Evolutionary conservation across 495 filamentous ascomycete species (phyloP).

Genomic region (Penicillium verhagenii): DNA sequence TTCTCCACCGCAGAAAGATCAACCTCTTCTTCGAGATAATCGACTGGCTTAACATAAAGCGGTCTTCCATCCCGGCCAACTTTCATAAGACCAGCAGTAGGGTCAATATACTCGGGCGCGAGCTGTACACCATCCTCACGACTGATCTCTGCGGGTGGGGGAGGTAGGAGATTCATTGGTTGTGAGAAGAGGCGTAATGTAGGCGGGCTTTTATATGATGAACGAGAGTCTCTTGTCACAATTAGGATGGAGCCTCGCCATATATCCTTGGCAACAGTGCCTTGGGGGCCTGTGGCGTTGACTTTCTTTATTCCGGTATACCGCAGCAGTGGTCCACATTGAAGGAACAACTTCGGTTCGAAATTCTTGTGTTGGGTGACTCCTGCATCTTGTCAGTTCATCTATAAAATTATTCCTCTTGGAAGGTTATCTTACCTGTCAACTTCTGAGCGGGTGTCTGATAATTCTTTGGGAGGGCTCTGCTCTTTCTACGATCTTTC

Average conservation of each 20-base stretch:
- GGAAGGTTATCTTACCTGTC: conserved; percentile 27
- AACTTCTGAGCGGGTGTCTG: conserved; percentile 39
- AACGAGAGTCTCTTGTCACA: conserved; percentile 78
- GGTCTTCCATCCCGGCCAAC: conserved; percentile 75
- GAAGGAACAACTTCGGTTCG: conserved; percentile 77
- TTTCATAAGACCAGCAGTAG: conserved; percentile 83
- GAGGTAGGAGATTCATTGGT: conserved; percentile 78
- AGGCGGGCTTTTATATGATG: conserved; percentile 76
- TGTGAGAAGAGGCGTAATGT: conserved; percentile 80
- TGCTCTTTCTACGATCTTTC: conserved; percentile 40
- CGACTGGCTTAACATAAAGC: conserved; percentile 81
- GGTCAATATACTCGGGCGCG: conserved; percentile 81
- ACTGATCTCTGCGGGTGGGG: conserved; percentile 69
- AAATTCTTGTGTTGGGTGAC: conserved; percentile 59
- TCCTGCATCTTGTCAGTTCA: conserved; percentile 22
- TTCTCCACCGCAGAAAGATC: conserved; percentile 76
- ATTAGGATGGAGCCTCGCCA: conserved; percentile 96
- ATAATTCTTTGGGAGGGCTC: conserved; percentile 40
- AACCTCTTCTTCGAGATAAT: conserved; percentile 67
- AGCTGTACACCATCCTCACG: conserved; percentile 60
- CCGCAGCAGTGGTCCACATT: conserved; percentile 84
- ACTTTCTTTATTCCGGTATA: conserved; percentile 72
- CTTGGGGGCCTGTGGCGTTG: conserved; percentile 35
- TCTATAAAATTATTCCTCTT: neutral
- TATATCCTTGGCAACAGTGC: conserved; percentile 61